These are phyloP conservation scores for Leccinellum albellum DNA, from an alignment of 768 basidiomycete species.

Conservation along the genomic window DNA sequence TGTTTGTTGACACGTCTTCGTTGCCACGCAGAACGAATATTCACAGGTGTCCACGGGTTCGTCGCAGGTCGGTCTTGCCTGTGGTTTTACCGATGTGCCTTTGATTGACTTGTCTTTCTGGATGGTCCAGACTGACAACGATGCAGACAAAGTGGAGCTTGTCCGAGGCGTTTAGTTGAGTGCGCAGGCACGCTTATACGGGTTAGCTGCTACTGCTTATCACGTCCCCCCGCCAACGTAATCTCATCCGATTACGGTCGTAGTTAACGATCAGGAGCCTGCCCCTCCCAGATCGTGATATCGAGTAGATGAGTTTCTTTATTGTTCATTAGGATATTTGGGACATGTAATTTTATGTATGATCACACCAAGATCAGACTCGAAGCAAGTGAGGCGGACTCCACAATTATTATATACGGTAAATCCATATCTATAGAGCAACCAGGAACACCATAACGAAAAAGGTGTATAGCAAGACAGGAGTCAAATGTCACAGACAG, in stretches of 20 bases:
- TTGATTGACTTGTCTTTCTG: neutral
- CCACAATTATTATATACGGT: neutral
- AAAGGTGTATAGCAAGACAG: neutral
- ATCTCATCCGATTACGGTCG: neutral
- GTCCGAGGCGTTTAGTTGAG: neutral
- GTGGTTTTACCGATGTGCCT: neutral
- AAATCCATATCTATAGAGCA: too few species aligned
- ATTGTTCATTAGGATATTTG: neutral
- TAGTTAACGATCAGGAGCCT: neutral
- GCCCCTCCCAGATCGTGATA: neutral
- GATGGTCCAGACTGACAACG: neutral
- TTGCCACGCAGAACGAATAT: slow-evolving; percentile 10
- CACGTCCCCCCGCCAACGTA: neutral
- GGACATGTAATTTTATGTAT: neutral
- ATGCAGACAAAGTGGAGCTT: slow-evolving; percentile 1
- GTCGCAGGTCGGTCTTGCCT: slow-evolving; percentile 14
- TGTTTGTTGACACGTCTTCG: neutral
- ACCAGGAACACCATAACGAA: neutral
- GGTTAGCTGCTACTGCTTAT: neutral
- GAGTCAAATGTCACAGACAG: neutral
- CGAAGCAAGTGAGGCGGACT: neutral
- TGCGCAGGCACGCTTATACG: neutral
- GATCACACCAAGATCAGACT: neutral
- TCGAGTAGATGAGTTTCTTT: neutral
- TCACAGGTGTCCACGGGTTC: slow-evolving; percentile 15